A percentile compares a stretch with the other conserved stretches of the same genome.
Evolutionary conservation across 2,329 filamentous ascomycete species (phyloP).

Genomic region (Aspergillus hiratsukae): DNA sequence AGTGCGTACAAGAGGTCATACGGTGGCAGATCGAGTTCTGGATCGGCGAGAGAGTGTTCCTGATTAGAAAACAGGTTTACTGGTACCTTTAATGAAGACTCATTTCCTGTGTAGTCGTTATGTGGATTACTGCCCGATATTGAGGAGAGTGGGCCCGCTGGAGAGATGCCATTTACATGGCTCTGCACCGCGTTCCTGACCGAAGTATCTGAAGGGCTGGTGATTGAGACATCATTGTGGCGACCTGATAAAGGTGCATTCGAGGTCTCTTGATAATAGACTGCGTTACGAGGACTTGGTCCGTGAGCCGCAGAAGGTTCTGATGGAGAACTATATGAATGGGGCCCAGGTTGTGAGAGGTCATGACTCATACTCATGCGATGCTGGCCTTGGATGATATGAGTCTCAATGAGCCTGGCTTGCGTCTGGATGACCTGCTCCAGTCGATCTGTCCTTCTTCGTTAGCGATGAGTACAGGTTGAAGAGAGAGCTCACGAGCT

Average conservation of each 20-base stretch:
- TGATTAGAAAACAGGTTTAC: slow-evolving; percentile 51
- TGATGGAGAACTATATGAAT: slow-evolving; percentile 45
- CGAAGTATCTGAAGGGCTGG: slow-evolving; percentile 34
- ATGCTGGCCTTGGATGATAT: slow-evolving; percentile 41
- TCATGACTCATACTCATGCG: slow-evolving; percentile 22
- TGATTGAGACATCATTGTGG: slow-evolving; percentile 40
- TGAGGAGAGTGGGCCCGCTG: slow-evolving; percentile 22
- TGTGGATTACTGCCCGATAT: slow-evolving; percentile 16
- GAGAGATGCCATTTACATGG: slow-evolving; percentile 18
- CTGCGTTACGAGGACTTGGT: slow-evolving; percentile 54
- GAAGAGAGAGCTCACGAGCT: slow-evolving; percentile 1
- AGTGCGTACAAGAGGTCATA: slow-evolving; percentile 70
- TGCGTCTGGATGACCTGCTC: slow-evolving; percentile 64
- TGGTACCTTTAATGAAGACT: slow-evolving; percentile 55
- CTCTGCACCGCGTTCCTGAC: slow-evolving; percentile 22
- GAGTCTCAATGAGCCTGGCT: slow-evolving; percentile 61
- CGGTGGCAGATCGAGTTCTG: slow-evolving; percentile 66
- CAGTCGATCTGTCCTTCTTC: slow-evolving; percentile 51
- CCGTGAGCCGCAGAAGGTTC: slow-evolving; percentile 48
- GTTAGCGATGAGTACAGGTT: slow-evolving; percentile 2
- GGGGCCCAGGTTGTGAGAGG: slow-evolving; percentile 20
- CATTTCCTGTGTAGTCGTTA: slow-evolving; percentile 42
- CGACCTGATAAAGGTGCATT: slow-evolving; percentile 47
- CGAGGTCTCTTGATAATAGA: slow-evolving; percentile 60
- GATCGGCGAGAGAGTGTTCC: slow-evolving; percentile 42